A percentile compares a stretch with the other conserved stretches of the same genome.
These are phyloP conservation scores for Wickerhamiella domercqiae DNA, from an alignment of 805 yeast species.

Conservation along the genomic window DNA sequence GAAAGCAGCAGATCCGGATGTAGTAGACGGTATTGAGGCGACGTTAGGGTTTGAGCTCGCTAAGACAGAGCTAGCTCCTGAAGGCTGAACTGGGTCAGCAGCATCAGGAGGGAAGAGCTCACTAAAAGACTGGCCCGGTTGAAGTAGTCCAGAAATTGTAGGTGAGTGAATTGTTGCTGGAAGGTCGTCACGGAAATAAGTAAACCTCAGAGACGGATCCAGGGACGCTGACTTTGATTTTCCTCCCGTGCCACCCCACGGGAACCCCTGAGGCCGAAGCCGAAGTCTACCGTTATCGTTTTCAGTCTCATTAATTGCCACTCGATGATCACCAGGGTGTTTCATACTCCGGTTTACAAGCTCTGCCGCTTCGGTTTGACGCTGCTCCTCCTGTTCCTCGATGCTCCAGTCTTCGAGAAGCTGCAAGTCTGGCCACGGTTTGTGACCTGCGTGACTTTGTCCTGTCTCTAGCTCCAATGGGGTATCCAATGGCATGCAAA, in stretches of 20 bases:
- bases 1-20: too few species aligned
- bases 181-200: conserved; percentile 82
- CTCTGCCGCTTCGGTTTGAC: conserved; percentile 18
- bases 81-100: not conserved
- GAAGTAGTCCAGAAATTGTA: conserved; percentile 64
- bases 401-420: conserved; percentile 62
- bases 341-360: conserved; percentile 12
- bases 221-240: conserved; percentile 23
- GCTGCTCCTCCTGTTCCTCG: conserved; percentile 43
- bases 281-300: conserved; percentile 44
- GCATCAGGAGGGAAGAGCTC: conserved; percentile 37
- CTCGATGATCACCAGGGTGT: conserved; percentile 21
- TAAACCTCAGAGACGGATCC: conserved; percentile 43
- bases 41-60: not conserved
- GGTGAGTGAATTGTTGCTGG: conserved; percentile 85
- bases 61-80: not conserved
- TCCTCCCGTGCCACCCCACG: conserved; percentile 34
- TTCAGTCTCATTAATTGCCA: conserved; percentile 41
- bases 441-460: conserved; percentile 16
- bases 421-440: conserved; percentile 70
- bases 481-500: conserved; percentile 66
- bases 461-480: conserved; percentile 16
- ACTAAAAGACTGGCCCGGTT: conserved; percentile 40
- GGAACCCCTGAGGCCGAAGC: conserved; percentile 58
- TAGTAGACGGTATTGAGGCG: too few species aligned